These are phyloP conservation scores for Penicillium ochrochloron DNA, from an alignment of 495 filamentous ascomycete species.

Conservation along the genomic window DNA sequence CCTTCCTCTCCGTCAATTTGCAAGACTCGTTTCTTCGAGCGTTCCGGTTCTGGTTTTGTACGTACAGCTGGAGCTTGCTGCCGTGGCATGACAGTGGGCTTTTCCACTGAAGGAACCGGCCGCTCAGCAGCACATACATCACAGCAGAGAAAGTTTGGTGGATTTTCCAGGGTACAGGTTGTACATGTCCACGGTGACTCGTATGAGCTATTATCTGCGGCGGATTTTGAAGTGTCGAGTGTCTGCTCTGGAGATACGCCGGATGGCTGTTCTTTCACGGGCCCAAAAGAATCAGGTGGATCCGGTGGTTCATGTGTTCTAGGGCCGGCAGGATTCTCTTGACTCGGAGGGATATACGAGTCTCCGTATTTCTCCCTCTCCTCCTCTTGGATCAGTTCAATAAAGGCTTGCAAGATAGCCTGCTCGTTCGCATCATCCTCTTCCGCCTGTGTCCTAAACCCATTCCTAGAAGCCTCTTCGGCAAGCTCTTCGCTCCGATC, in stretches of 20 bases:
- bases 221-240: constrained; percentile 19
- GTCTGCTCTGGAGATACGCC: constrained; percentile 12
- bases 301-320: constrained; percentile 31
- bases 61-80: constrained; percentile 3
- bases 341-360: constrained; percentile 66
- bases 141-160: constrained; percentile 68
- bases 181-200: constrained; percentile 70
- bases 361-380: constrained; percentile 74
- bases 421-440: constrained; percentile 89
- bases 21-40: constrained; percentile 32
- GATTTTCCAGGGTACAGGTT: constrained; percentile 85
- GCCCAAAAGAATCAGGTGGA: constrained; percentile 27
- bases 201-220: constrained; percentile 37
- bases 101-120: constrained; percentile 42
- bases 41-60: constrained; percentile 19
- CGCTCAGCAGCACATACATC: constrained; percentile 77
- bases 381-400: constrained; percentile 84
- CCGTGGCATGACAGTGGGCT: constrained; percentile 22
- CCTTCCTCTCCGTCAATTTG: constrained; percentile 9
- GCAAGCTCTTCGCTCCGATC: constrained; percentile 61
- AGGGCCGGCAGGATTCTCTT: constrained; percentile 63
- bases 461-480: constrained; percentile 70
- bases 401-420: constrained; percentile 86
- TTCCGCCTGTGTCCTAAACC: constrained; percentile 82
- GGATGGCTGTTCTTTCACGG: constrained; percentile 10